Evolutionary conservation across 345 rosid species (phyloP).

Genomic region (Gossypium sturtianum): DNA sequence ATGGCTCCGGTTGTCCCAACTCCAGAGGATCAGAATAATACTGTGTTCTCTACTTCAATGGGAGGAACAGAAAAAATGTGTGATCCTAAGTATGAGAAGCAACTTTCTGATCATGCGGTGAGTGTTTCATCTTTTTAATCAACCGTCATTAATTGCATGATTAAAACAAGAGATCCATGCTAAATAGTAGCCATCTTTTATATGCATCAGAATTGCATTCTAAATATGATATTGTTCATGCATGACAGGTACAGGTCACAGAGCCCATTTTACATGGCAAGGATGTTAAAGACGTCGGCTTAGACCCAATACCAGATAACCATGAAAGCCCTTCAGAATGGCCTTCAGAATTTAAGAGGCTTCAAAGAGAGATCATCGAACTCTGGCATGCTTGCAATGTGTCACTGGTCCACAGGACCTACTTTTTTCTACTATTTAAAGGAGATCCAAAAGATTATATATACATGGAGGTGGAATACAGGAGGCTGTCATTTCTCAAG

Average conservation of each 20-base stretch:
- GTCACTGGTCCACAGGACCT: constrained; percentile 73
- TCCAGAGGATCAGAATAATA: constrained; percentile 11
- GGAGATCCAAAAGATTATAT: constrained; percentile 75
- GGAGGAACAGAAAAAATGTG: constrained; percentile 15
- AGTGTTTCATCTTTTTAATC: constrained; percentile 11
- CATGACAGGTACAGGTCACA: constrained; percentile 44
- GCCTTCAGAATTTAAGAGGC: constrained; percentile 62
- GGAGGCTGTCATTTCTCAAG: constrained; percentile 60
- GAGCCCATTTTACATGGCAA: constrained; percentile 23
- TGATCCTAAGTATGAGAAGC: constrained; percentile 27
- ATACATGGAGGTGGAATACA: constrained; percentile 86
- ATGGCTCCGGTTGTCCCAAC: constrained; percentile 25
- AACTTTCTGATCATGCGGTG: constrained; percentile 33
- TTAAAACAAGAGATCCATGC: background rate
- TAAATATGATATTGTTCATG: background rate
- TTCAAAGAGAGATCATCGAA: constrained; percentile 62
- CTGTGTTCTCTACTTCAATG: constrained; percentile 13
- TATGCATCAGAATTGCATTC: background rate
- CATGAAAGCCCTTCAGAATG: constrained; percentile 33
- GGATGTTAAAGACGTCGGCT: constrained; percentile 57
- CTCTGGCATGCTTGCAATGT: constrained; percentile 78
- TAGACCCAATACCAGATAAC: constrained; percentile 68
- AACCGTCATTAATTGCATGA: background rate
- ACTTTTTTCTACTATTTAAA: constrained; percentile 77
- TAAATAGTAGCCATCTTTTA: background rate